Conservation (phyloP, 192 early-diverging fungal species). For the Backusella westeae region DNA sequence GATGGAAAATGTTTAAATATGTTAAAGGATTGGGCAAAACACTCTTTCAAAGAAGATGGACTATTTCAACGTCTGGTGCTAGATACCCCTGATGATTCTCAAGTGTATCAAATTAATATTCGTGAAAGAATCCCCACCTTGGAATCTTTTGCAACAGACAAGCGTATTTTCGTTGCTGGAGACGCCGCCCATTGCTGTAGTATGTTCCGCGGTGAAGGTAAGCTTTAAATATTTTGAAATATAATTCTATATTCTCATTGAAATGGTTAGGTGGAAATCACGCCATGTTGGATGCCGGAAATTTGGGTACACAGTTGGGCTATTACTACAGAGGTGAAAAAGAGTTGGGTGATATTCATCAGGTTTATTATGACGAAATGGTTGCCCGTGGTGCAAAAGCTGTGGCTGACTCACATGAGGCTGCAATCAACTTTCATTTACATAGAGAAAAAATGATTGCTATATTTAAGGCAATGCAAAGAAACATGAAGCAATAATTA, state of each 20-base stretch:
- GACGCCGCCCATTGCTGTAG: slow-evolving; percentile 22
- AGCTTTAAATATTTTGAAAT: not conserved
- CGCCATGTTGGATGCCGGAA: slow-evolving; percentile 20
- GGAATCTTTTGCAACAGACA: not conserved
- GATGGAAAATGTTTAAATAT: not conserved
- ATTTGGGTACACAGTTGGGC: slow-evolving; percentile 2
- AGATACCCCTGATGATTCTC: not conserved
- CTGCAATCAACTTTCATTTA: not conserved
- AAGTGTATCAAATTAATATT: not conserved
- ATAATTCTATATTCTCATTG: not conserved
- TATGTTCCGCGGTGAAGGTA: slow-evolving; percentile 30
- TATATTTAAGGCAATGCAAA: not conserved
- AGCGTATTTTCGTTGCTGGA: slow-evolving; percentile 11
- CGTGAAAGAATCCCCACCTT: slow-evolving; percentile 8
- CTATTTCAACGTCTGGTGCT: not conserved
- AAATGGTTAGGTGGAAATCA: slow-evolving; percentile 21
- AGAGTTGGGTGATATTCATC: not conserved
- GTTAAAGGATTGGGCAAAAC: not conserved
- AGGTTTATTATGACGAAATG: slow-evolving; percentile 8
- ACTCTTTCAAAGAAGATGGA: not conserved
- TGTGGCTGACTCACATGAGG: not conserved
- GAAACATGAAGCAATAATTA: not conserved
- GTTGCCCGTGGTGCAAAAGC: not conserved
- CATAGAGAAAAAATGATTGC: not conserved
- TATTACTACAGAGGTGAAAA: not conserved